Evolutionary conservation across 768 basidiomycete genomes (phyloP), one percentile per base, ranked within the genome.

Genomic region (Albatrellus ellisii): DNA sequence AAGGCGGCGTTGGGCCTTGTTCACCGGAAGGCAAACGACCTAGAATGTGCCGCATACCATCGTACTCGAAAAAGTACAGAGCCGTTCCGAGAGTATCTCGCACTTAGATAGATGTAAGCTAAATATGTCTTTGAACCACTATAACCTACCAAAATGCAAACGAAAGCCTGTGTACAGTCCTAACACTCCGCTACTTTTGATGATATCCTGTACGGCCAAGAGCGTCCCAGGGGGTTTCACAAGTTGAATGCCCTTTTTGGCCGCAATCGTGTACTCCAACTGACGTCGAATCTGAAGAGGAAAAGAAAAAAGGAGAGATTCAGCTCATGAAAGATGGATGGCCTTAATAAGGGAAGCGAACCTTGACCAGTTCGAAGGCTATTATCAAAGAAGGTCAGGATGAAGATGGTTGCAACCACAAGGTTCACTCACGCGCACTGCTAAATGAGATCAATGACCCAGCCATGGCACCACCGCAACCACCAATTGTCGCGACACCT

Each of bases 321-420:
- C n/a, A n/a, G n/a, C n/a, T n/a, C n/a, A n/a, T n/a, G n/a, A n/a
- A n/a, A n/a, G n/a, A n/a, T n/a, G n/a, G n/a, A n/a, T n/a, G n/a
- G n/a, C n/a, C n/a, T n/a, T n/a, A n/a, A 11, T 15, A 36, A n/a
- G 43, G 12, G 45, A 6, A 35, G 44, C 61, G 46, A 45, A 90
- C 89, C 72, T 97, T 97, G 56, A 97, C 88, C 28, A 97, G 80
- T 60, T 97, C 91, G 54, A 97, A 97, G 36, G 91, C 86, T 75
- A 32, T 42, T 14, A 36, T n/a, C 14, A 21, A 21, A 15, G 35
- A 22, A 7, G 1, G 17, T 36, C 35, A 36, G 24, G 20, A 34
- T 18, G 21, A 25, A 15, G 10, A 36, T 29, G 15, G 25, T 25
- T 15, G 27, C 15, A 40, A 17, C 33, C 17, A 31, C 42, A 29